phyloP scores from a whole-genome alignment of 148 eudicot species.

The Simmondsia chinensis region DNA sequence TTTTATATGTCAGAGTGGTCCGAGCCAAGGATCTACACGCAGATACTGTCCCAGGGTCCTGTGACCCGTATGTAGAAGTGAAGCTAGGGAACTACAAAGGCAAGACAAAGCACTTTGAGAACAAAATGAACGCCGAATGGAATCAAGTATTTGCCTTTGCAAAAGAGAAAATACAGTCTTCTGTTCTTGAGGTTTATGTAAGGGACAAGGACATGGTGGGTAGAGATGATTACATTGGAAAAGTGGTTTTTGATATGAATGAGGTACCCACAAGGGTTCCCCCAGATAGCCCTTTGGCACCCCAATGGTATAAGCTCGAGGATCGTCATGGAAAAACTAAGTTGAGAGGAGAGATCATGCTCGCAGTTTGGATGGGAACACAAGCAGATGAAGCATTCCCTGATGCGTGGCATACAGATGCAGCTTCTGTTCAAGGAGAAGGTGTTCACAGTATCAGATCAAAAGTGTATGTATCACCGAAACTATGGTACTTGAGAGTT shows the following conservation, averaged over 20 bases:
- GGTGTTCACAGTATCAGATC: slow-evolving; percentile 31
- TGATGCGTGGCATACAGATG: slow-evolving; percentile 43
- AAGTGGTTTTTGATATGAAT: slow-evolving; percentile 31
- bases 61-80: slow-evolving; percentile 37
- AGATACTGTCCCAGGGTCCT: slow-evolving; percentile 21
- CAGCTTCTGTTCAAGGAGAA: slow-evolving; percentile 25
- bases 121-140: slow-evolving; percentile 27
- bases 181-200: slow-evolving; percentile 31
- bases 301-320: slow-evolving; percentile 37
- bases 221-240: slow-evolving; percentile 32
- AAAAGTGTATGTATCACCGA: slow-evolving; percentile 33
- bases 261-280: slow-evolving; percentile 37
- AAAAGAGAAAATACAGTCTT: slow-evolving; percentile 33
- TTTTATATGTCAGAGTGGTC: slow-evolving; percentile 26
- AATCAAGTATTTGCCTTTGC: slow-evolving; percentile 39
- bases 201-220: slow-evolving; percentile 34
- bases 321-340: slow-evolving; percentile 29
- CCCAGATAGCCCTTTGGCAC: slow-evolving; percentile 41
- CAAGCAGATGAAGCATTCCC: slow-evolving; percentile 48
- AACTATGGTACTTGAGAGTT: slow-evolving; percentile 35
- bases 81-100: slow-evolving; percentile 36
- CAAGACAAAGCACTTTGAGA: slow-evolving; percentile 33
- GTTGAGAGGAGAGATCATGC: slow-evolving; percentile 31
- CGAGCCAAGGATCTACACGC: slow-evolving; percentile 34
- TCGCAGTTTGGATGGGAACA: slow-evolving; percentile 45